phyloP scores from a whole-genome alignment of 2,329 filamentous ascomycete species.

The Dryadomyces sulphureus region DNA sequence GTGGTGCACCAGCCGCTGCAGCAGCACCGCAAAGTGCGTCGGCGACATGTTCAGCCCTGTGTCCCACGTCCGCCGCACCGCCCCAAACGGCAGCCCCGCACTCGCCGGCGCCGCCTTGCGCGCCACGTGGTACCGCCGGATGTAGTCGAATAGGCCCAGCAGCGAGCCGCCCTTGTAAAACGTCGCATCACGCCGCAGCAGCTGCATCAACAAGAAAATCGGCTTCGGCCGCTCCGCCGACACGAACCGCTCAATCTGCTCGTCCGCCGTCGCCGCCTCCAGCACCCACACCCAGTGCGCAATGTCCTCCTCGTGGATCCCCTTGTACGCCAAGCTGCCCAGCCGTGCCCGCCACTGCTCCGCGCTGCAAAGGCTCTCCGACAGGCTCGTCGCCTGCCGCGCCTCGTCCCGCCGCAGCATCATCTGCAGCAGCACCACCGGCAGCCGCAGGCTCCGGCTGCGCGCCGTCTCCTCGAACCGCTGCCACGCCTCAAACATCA shows the following conservation, averaged over 20 bases:
- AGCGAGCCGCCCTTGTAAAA: slow-evolving; percentile 18
- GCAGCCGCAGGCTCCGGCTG: slow-evolving; percentile 13
- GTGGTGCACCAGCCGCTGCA: slow-evolving; percentile 16
- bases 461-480: slow-evolving; percentile 10
- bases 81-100: slow-evolving; percentile 6
- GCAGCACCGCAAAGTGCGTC: slow-evolving; percentile 11
- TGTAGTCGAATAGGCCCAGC: slow-evolving; percentile 19
- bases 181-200: slow-evolving; percentile 20
- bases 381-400: slow-evolving; percentile 9
- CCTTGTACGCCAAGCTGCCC: slow-evolving; percentile 17
- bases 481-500: slow-evolving; percentile 9
- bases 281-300: slow-evolving; percentile 28
- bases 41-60: slow-evolving; percentile 13
- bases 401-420: slow-evolving; percentile 13
- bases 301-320: slow-evolving; percentile 19
- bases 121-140: slow-evolving; percentile 10
- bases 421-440: slow-evolving; percentile 14
- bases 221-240: slow-evolving; percentile 19
- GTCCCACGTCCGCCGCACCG: slow-evolving; percentile 11
- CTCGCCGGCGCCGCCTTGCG: background rate
- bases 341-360: slow-evolving; percentile 18
- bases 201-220: slow-evolving; percentile 22
- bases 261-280: slow-evolving; percentile 19
- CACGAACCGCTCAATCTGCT: slow-evolving; percentile 20
- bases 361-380: slow-evolving; percentile 11